phyloP scores from a whole-genome alignment of 2,329 filamentous ascomycete genomes.

The Fusarium sp. region DNA sequence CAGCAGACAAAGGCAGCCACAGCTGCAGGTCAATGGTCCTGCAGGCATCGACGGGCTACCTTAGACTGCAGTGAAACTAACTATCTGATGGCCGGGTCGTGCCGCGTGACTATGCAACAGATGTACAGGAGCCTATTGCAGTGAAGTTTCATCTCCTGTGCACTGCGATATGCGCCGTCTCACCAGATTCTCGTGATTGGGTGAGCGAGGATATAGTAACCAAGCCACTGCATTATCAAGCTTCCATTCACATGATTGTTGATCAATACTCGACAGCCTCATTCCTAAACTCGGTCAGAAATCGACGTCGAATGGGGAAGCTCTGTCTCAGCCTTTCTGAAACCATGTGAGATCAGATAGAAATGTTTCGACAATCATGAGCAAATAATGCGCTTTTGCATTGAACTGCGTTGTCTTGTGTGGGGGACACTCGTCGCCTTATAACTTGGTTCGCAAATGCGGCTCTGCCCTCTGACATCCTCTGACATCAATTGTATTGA shows the following conservation, averaged over 20 bases:
- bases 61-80: background rate
- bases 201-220: background rate
- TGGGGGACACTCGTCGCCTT: background rate
- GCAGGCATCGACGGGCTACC: background rate
- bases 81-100: background rate
- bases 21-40: background rate
- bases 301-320: background rate
- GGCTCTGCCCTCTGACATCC: constrained; percentile 9
- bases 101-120: background rate
- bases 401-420: background rate
- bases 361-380: background rate
- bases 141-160: background rate
- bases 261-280: background rate
- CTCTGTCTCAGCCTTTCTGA: background rate
- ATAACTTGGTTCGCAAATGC: constrained; percentile 17
- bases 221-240: background rate
- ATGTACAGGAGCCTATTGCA: background rate
- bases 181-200: background rate
- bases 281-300: background rate
- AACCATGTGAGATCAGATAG: constrained; percentile 7
- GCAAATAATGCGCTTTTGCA: background rate
- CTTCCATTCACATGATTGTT: background rate
- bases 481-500: background rate
- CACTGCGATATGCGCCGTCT: background rate
- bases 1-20: background rate